Evolutionary conservation across 805 yeast genomes (phyloP), one percentile per base, ranked within the genome.

Genomic region (Suhomyces sp.): DNA sequence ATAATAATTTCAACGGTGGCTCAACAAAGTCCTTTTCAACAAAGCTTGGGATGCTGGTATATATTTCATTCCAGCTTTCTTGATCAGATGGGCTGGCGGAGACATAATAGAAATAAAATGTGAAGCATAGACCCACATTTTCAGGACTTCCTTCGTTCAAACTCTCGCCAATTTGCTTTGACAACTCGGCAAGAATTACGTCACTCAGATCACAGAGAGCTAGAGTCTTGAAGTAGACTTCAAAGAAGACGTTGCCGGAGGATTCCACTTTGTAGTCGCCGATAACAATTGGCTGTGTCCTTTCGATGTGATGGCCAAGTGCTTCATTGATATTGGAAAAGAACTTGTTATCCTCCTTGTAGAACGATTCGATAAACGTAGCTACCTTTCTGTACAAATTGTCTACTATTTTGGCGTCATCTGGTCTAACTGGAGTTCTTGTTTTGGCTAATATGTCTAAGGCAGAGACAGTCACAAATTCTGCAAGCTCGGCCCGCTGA

Each of bases 21-120:
- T 62, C 63, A 15, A 66, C 57, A 47, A 69, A 69, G 6, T 58
- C 64, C 4, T 57, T 47, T 12, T 68, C 66, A 5, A 69, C 57
- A 45, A 58, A 69, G 1, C 61, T 53, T 7, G 73, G 68, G 21
- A 58, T 45, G 7, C 41, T 37, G 12, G 22, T 19, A 19, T 17
- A 37, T 17, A 37, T 19, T 7, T 37, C 41, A 10, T 17, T 8
- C 41, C 17, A 37, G 22, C 41, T 19, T n/a, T 37, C 41, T 17
- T 37, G 20, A 19, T 19, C 8, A 37, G 21, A 37, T n/a, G 20
- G 22, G 20, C 6, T 17, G 41, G 41, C 9, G 13, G 41, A 37
- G n/a, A 37, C 4, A 13, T 37, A 37, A 19, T 37, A 19, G 13
- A n/a, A 37, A 10, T 37, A 37, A 37, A 37, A 37, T 10, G 20